Base-by-base conservation (phyloP, 2,329 filamentous ascomycete species). In the Ophiocordyceps camponoti-floridani region DNA sequence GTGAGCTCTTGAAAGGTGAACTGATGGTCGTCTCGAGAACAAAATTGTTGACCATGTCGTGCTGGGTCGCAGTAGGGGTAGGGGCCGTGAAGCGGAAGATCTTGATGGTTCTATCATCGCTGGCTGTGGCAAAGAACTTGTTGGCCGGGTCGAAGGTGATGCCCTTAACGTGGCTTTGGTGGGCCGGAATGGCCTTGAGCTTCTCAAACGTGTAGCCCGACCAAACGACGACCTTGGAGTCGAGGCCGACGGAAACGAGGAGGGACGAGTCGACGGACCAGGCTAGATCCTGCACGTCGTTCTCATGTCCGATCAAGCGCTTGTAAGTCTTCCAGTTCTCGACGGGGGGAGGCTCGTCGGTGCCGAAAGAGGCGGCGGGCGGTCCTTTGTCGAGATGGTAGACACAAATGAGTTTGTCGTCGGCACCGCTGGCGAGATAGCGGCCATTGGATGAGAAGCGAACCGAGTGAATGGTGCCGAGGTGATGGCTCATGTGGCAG, bases 161-260 rank as follows among this genome's bases (percentile, higher is more conserved):
- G 49, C 93, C 91, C 62, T 98, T 98, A 66, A 98, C 91, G 59
- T 96, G 93, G 60, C 87, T 95, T 60, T 94, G 86, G 62, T 98
- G 91, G 47, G 88, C 82, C 2, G 87, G 79, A 5, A 98, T 68
- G 3, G 86, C 89, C 72, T 96, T 96, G 52, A 98, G 73, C 66
- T 94, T 96, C 66, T 98, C 91, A 54, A 98, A 98, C 0, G 88
- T 96, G 62, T 93, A 83, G 1, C 91, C 93, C 1, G 89, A 96
- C 91, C 91, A 98, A 19, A 98, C 83, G 10, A 98, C 91, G 13
- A 98, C 82, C 64, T 98, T 98, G 40, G 91, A 96, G 63, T 98
- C 91, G 52, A 98, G 67, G 2, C 91, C 93, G 26, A 98, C 91
- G 0, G 91, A 96, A 4, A 96, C 88, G 48, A 98, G 68, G 45